Evolutionary conservation across 306 rosid genomes (phyloP).

Genomic region (Quercus dentata): DNA sequence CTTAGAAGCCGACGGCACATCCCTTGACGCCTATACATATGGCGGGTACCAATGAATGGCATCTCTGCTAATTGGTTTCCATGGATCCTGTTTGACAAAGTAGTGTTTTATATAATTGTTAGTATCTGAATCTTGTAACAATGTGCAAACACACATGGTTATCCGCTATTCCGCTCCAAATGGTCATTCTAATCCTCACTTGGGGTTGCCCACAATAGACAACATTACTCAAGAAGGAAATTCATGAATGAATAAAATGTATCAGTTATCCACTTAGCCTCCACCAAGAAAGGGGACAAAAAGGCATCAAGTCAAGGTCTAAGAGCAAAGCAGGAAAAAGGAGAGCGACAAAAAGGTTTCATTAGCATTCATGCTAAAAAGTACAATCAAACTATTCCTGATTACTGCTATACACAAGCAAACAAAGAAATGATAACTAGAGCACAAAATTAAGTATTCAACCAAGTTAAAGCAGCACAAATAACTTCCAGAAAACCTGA

Average conservation of each 20-base stretch:
- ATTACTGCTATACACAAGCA: no score
- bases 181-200: not conserved
- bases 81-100: conserved; percentile 65
- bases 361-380: no score
- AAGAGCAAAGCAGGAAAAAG: not conserved
- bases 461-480: no score
- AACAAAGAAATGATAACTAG: no score
- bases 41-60: conserved; percentile 96
- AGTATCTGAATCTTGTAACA: conserved; percentile 8
- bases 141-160: not conserved
- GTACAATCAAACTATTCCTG: no score
- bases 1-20: conserved; percentile 89
- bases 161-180: not conserved
- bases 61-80: conserved; percentile 89
- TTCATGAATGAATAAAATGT: not conserved
- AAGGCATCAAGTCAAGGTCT: not conserved
- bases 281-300: not conserved
- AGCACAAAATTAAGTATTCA: no score
- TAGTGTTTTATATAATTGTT: conserved; percentile 10
- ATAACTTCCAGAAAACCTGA: no score
- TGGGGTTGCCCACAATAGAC: not conserved
- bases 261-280: not conserved
- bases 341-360: not conserved
- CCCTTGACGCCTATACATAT: conserved; percentile 88
- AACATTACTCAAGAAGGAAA: not conserved